These are phyloP conservation scores for Stachybotrys echinatus DNA, from an alignment of 2,329 filamentous ascomycete species.

Conservation along the genomic window DNA sequence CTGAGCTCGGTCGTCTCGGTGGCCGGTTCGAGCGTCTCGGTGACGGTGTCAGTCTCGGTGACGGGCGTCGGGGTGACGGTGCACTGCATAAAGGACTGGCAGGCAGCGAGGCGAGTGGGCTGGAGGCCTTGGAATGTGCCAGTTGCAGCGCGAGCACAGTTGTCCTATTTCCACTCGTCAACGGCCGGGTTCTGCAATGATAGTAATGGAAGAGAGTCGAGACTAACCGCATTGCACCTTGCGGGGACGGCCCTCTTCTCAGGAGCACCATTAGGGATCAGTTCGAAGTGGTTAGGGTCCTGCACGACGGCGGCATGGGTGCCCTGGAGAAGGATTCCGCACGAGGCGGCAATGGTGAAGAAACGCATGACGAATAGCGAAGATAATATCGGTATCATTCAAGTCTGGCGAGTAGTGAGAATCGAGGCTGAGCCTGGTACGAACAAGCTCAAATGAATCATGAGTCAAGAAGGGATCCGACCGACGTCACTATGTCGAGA, in stretches of 20 bases:
- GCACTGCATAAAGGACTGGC: neutral
- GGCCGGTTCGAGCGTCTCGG: neutral
- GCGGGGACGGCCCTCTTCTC: neutral
- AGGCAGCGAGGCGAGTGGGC: neutral
- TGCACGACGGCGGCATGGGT: neutral
- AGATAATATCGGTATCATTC: too few species aligned
- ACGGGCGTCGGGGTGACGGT: neutral
- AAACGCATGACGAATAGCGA: neutral
- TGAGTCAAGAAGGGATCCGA: too few species aligned
- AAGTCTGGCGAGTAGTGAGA: too few species aligned
- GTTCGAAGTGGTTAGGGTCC: neutral
- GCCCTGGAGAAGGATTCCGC: neutral
- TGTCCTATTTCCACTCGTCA: neutral
- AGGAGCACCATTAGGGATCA: too few species aligned
- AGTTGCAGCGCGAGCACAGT: neutral
- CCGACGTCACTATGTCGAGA: too few species aligned
- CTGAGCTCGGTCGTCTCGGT: neutral
- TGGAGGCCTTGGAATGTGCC: neutral
- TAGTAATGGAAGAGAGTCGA: neutral
- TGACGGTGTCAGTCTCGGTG: neutral
- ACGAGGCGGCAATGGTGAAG: neutral
- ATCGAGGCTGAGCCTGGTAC: too few species aligned
- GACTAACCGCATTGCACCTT: neutral
- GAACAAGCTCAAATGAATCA: too few species aligned
- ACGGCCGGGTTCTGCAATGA: neutral